Base-by-base conservation (phyloP, 805 yeast species). In the Jamesozyma lodderae region DNA sequence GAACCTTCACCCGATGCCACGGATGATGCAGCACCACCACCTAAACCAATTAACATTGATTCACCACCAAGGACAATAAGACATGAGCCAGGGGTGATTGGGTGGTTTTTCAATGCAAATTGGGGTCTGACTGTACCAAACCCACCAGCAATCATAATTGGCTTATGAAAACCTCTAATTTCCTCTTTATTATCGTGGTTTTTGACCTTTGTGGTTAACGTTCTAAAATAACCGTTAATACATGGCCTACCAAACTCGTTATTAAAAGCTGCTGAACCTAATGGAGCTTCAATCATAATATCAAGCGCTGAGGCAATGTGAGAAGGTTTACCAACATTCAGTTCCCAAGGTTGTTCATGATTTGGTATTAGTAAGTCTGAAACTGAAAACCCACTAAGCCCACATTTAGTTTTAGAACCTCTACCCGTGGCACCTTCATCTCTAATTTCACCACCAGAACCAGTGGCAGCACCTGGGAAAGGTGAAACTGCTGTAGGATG, bases 401-500 rank as follows among this genome's bases (percentile, higher is more conserved):
- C 99, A 57, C 96, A 95, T 66, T 92, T 90, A 31, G 97, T 77
- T 63, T 86, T 86, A 19, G 97, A 90, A 33, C 99, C 99, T 62
- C 96, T 78, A 46, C 99, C 99, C 19, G 92, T 95, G 22, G 99
- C 98, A 67, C 96, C 98, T 68, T 92, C 99, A 64, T 92, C 99
- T 72, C 99, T 84, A 55, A 92, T 92, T 66, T 92, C 99, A 69
- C 99, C 99, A 62, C 99, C 99, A 9, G 97, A 88, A 46, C 99
- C 99, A 11, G 99, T 92, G 31, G 99, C 95, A 23, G 99, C 99
- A 63, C 99, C 99, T 3, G 98, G 88, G 66, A 86, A 92, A 29
- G 99, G 99, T 18, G 97, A 90, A 4, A 92, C 96, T 1, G 98
- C 98, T 19, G 99, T 92, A 39, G 99, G 99, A 63, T 92, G 99